A percentile compares a stretch with the other conserved stretches of the same genome.
These are phyloP conservation scores for Ophiocordyceps polyrhachis-furcata DNA, from an alignment of 2,329 filamentous ascomycete genomes.

Conservation along the genomic window DNA sequence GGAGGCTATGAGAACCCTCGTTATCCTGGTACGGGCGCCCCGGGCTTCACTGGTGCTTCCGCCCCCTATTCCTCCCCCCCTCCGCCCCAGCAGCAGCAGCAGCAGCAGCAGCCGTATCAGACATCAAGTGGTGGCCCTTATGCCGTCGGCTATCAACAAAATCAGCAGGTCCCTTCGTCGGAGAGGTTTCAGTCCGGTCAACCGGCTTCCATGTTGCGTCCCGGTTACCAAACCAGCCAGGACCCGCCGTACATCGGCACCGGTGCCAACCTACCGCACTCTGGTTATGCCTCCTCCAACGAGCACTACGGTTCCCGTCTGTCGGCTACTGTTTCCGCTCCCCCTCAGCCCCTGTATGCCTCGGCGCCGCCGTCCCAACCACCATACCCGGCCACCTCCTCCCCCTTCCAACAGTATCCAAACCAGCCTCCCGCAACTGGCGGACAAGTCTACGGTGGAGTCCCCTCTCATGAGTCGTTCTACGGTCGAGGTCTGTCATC, in stretches of 20 bases:
- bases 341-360: slow-evolving; percentile 15
- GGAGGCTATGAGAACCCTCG: slow-evolving; percentile 23
- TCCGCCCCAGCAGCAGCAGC: slow-evolving; percentile 2
- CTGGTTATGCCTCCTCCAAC: slow-evolving; percentile 7
- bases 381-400: slow-evolving; percentile 13
- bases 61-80: slow-evolving; percentile 10
- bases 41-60: slow-evolving; percentile 28
- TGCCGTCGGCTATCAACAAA: slow-evolving; percentile 12
- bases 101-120: slow-evolving; percentile 9
- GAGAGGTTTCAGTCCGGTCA: slow-evolving; percentile 15
- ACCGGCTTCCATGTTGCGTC: slow-evolving; percentile 12
- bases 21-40: slow-evolving; percentile 31
- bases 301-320: slow-evolving; percentile 15
- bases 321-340: slow-evolving; percentile 11
- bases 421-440: slow-evolving; percentile 16
- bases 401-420: slow-evolving; percentile 14
- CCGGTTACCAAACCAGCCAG: slow-evolving; percentile 12
- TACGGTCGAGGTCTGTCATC: slow-evolving; percentile 42
- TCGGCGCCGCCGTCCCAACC: slow-evolving; percentile 12
- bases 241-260: slow-evolving; percentile 17
- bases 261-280: slow-evolving; percentile 16
- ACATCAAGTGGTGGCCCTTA: slow-evolving; percentile 14
- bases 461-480: slow-evolving; percentile 32
- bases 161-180: slow-evolving; percentile 14
- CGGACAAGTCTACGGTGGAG: slow-evolving; percentile 15